Percentiles rank a stretch among this genome's conserved stretches.
Evolutionary conservation across 2,329 filamentous ascomycete species (phyloP).

Genomic region (Dactylonectria macrodidyma): DNA sequence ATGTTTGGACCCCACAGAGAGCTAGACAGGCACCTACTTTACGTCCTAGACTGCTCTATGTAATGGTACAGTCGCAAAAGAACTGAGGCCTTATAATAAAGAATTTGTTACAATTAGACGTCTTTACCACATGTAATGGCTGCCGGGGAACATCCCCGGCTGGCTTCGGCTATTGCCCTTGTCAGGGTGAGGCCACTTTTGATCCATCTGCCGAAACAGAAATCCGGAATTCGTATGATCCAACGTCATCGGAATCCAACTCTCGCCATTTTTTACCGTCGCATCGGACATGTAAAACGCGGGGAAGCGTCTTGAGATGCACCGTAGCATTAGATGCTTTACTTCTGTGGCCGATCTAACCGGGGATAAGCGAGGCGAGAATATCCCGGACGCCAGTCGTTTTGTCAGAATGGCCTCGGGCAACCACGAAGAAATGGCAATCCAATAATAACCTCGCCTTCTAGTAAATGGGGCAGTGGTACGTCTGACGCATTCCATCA

Average conservation of each 20-base stretch:
- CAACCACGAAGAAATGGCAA: background rate
- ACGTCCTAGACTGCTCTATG: too few species aligned
- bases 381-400: constrained; percentile 36
- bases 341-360: constrained; percentile 10
- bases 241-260: background rate
- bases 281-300: constrained; percentile 19
- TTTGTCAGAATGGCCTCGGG: background rate
- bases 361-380: constrained; percentile 38
- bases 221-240: background rate
- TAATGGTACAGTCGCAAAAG: too few species aligned
- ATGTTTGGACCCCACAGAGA: too few species aligned
- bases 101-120: too few species aligned
- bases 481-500: constrained; percentile 1
- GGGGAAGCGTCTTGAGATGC: constrained; percentile 37
- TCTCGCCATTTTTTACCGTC: background rate
- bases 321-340: constrained; percentile 29
- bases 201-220: background rate
- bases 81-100: too few species aligned
- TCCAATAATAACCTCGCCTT: background rate
- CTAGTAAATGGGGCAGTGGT: constrained; percentile 2
- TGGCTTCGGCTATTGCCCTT: background rate
- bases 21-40: too few species aligned
- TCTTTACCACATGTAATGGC: too few species aligned
- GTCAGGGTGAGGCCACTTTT: background rate
- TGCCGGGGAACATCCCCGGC: background rate